Evolutionary conservation across 352 stramenopile species (phyloP).

Genomic region (Aphanomyces astaci): DNA sequence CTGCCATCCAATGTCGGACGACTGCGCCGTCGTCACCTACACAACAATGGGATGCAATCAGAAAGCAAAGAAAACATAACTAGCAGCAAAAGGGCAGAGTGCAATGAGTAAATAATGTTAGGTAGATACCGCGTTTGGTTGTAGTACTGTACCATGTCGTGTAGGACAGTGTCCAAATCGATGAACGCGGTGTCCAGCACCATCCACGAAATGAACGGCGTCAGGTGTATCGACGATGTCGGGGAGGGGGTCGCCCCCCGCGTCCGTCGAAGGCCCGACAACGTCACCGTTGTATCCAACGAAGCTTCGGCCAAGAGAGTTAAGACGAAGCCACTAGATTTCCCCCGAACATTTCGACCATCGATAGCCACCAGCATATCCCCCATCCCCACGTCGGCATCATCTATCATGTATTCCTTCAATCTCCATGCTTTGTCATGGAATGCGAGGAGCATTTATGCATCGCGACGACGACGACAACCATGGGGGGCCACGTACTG

Average conservation of each 20-base stretch:
- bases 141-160: slow-evolving; percentile 5
- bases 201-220: slow-evolving; percentile 11
- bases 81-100: too few relatives aligned
- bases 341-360: neutral
- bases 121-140: neutral
- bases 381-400: neutral
- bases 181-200: slow-evolving; percentile 15
- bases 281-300: neutral
- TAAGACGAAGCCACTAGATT: neutral
- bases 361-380: neutral
- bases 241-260: neutral
- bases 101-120: too few relatives aligned
- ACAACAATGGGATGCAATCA: neutral
- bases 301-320: neutral
- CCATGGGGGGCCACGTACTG: too few relatives aligned
- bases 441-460: too few relatives aligned
- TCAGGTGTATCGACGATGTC: neutral
- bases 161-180: slow-evolving; percentile 9
- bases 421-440: too few relatives aligned
- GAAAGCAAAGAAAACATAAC: too few relatives aligned
- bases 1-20: neutral
- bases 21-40: slow-evolving; percentile 10
- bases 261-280: neutral
- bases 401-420: neutral
- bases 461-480: too few relatives aligned